Conservation (phyloP, 1,139 yeast genomes). For the Geotrichum macrosporum region DNA sequence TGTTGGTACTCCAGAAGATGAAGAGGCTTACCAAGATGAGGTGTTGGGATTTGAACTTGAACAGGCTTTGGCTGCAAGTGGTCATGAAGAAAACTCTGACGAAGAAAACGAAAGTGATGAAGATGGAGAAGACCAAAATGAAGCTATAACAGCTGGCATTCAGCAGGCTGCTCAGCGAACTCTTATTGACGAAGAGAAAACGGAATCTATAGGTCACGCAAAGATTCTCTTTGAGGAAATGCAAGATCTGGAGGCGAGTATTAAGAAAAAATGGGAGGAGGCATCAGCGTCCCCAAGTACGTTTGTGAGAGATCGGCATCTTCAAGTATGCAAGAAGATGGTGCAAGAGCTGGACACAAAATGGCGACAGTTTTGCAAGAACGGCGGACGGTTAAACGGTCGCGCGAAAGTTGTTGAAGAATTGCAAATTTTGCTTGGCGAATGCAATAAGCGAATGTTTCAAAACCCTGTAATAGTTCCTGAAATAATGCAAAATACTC, state of each 20-base stretch:
- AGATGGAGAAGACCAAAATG: slow-evolving; percentile 13
- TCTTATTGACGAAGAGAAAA: slow-evolving; percentile 39
- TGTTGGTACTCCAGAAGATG: too few species aligned
- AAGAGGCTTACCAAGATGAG: slow-evolving; percentile 31
- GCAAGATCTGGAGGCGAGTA: slow-evolving; percentile 72
- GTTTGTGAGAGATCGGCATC: slow-evolving; percentile 80
- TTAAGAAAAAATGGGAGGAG: slow-evolving; percentile 68
- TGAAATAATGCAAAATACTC: too few species aligned
- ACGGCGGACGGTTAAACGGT: background rate
- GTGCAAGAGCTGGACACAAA: slow-evolving; percentile 80
- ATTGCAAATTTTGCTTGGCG: too few species aligned
- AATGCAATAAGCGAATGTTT: too few species aligned
- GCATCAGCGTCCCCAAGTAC: slow-evolving; percentile 76
- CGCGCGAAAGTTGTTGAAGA: background rate
- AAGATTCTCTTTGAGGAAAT: slow-evolving; percentile 81
- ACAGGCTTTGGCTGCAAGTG: slow-evolving; percentile 25
- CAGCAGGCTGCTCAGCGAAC: too few species aligned
- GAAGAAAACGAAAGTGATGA: slow-evolving; percentile 14
- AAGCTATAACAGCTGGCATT: background rate
- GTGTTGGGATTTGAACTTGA: slow-evolving; percentile 29
- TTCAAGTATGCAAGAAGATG: slow-evolving; percentile 72
- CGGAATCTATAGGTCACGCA: slow-evolving; percentile 56
- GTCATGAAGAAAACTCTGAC: slow-evolving; percentile 20
- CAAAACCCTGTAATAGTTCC: too few species aligned
- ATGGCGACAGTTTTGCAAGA: slow-evolving; percentile 52